Evolutionary conservation across 2,329 filamentous ascomycete genomes (phyloP), one percentile per base, ranked within the genome.

Genomic region (Samsoniella hepiali): DNA sequence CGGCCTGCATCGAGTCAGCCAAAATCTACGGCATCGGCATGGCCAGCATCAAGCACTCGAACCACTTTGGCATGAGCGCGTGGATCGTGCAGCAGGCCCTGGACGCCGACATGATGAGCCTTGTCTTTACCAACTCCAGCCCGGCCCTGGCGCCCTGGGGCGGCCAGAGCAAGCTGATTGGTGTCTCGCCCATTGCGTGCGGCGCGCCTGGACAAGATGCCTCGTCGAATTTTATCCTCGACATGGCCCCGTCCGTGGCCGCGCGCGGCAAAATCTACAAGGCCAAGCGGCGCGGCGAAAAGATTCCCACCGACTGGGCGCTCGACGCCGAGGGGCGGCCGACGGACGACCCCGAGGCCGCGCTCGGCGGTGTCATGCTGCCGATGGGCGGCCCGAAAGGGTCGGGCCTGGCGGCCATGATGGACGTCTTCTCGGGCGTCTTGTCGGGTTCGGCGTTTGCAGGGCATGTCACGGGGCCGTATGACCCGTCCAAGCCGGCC

Each of bases 321-420:
- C 78, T 94, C 7, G 90, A 94, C 73, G 80, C 77, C 0, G 83
- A 93, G 17, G 91, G 91, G 0, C 78, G 79, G 13, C 81, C 76
- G n/a, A 92, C 90, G 0, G 84, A 89, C 63, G 90, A 95, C 68
- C 90, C 91, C 0, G 83, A 81, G 1, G 81, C 81, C 27, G 91
- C 91, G 0, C 76, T 95, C 10, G 84, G 86, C 40, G 91, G 91
- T 1, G 89, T 93, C 3, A 94, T 95, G 91, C 76, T 94, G 27
- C 91, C 91, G 0, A 93, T 95, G 89, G 91, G 91, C 2, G 91
- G 91, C 0, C 90, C 91, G 0, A 95, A 95, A 74, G 91, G 91
- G 0, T 91, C 88, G 2, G 91, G 84, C 0, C 73, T 95, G 47
- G 79, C 89, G 0, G 85, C 95, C 62, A 94, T 93, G 89, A 95